A percentile compares a stretch with the other conserved stretches of the same genome.
Evolutionary conservation across 768 basidiomycete species (phyloP).

Genomic region (Russula griseocarnosa): DNA sequence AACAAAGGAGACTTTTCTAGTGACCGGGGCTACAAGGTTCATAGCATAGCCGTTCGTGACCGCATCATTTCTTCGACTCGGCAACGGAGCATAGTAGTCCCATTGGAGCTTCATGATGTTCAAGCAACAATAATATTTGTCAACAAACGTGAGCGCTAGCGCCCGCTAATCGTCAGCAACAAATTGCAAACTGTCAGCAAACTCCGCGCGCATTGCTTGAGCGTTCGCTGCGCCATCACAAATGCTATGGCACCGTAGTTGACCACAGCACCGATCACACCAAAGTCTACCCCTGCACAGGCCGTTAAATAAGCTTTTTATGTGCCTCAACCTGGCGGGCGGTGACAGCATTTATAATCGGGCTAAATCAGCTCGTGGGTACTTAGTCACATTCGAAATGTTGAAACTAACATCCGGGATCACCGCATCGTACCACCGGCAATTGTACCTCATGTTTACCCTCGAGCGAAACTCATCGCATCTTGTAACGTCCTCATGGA

Average conservation of each 20-base stretch:
- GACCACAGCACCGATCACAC: background rate
- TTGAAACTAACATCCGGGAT: constrained; percentile 1
- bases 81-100: background rate
- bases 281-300: background rate
- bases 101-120: too few species aligned
- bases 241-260: background rate
- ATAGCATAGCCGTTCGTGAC: too few species aligned
- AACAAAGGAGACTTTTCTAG: background rate
- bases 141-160: background rate
- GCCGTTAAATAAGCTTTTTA: background rate
- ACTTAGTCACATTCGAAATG: background rate
- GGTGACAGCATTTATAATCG: too few species aligned
- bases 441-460: background rate
- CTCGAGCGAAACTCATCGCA: constrained; percentile 3
- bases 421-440: background rate
- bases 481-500: background rate
- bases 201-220: background rate
- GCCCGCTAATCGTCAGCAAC: too few species aligned
- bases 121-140: background rate
- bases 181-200: constrained; percentile 10
- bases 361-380: too few species aligned
- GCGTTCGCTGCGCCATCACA: background rate
- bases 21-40: too few species aligned
- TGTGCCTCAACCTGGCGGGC: background rate
- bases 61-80: background rate